Conservation (phyloP, 202 grass and related monocot species). For the Schoenoplectus triqueter region DNA sequence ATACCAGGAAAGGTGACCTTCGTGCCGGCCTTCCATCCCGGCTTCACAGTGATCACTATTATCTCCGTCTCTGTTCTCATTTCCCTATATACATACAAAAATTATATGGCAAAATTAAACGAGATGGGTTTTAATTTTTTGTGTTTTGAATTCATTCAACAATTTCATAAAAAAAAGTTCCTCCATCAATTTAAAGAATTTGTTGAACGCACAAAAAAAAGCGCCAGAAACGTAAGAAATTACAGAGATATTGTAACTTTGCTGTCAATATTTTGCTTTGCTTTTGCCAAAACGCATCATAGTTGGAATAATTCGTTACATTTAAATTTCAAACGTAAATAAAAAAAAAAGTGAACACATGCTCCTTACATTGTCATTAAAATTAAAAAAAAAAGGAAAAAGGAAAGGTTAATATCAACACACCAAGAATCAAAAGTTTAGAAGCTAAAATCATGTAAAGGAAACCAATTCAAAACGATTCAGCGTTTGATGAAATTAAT, state of each 20-base stretch:
- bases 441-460: neutral
- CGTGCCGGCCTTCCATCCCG: slow-evolving; percentile 89
- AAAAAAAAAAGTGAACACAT: neutral
- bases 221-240: no score
- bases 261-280: neutral
- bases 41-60: slow-evolving; percentile 70
- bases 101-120: neutral
- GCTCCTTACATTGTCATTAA: neutral
- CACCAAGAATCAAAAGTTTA: neutral
- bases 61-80: slow-evolving; percentile 60
- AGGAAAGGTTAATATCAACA: neutral
- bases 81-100: slow-evolving; percentile 32
- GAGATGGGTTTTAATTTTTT: neutral
- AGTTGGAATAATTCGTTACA: neutral
- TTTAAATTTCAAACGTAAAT: neutral
- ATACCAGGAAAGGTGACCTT: slow-evolving; percentile 78
- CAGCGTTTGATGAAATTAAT: neutral
- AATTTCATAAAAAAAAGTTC: neutral
- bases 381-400: neutral
- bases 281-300: neutral
- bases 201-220: neutral
- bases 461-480: neutral
- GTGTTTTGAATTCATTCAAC: neutral
- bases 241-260: neutral
- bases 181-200: neutral